phyloP scores from a whole-genome alignment of 148 eudicot genomes.

The Vaccinium macrocarpon region DNA sequence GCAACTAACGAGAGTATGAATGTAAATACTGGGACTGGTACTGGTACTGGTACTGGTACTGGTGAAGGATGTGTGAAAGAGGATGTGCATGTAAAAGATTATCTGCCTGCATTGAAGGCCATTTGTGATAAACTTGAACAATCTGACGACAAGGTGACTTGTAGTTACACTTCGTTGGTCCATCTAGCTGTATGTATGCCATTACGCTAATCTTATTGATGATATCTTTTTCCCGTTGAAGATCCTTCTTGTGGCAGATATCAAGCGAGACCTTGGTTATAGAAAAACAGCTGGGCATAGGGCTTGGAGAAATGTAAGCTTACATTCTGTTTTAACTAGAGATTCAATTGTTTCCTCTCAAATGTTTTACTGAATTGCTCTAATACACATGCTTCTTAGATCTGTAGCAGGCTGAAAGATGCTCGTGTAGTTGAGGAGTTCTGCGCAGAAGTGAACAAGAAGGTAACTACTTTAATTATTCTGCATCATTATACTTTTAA shows the following conservation, averaged over 20 bases:
- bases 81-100: slow-evolving; percentile 74
- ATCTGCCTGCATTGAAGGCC: slow-evolving; percentile 70
- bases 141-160: slow-evolving; percentile 77
- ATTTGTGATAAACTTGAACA: slow-evolving; percentile 87
- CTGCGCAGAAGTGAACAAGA: slow-evolving; percentile 53
- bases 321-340: background rate
- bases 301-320: slow-evolving; percentile 89
- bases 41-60: slow-evolving; percentile 32
- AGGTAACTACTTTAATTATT: slow-evolving; percentile 26
- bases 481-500: background rate
- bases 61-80: slow-evolving; percentile 47
- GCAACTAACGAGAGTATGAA: slow-evolving; percentile 35
- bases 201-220: slow-evolving; percentile 16
- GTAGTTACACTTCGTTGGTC: background rate
- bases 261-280: slow-evolving; percentile 86
- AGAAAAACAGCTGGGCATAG: slow-evolving; percentile 61
- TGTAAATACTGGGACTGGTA: slow-evolving; percentile 33
- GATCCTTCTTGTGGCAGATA: slow-evolving; percentile 87
- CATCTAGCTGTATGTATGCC: background rate
- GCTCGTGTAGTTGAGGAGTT: slow-evolving; percentile 72
- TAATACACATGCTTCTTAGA: slow-evolving; percentile 36
- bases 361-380: background rate
- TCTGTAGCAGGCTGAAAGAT: slow-evolving; percentile 69
- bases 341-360: background rate
- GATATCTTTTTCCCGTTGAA: slow-evolving; percentile 27